phyloP scores from a whole-genome alignment of 345 rosid species.

The Murraya paniculata region DNA sequence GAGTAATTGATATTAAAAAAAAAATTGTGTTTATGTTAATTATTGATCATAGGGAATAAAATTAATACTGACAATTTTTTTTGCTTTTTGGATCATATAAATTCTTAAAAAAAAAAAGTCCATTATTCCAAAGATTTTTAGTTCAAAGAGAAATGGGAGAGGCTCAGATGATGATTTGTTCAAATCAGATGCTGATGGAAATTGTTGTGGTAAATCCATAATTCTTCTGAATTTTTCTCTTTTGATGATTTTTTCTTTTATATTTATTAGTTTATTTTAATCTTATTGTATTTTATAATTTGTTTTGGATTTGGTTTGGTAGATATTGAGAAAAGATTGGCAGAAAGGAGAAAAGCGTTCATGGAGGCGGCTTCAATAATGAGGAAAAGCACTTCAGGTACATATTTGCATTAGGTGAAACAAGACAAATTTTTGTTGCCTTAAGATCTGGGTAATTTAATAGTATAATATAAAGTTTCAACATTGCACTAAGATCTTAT shows the following conservation, averaged over 20 bases:
- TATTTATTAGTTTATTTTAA: not conserved
- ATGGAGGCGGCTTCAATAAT: constrained; percentile 45
- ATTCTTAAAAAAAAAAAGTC: constrained; percentile 30
- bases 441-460: not conserved
- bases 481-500: not conserved
- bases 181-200: constrained; percentile 28
- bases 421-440: not conserved
- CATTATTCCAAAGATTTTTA: constrained; percentile 68
- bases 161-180: constrained; percentile 28
- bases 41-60: not conserved
- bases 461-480: not conserved
- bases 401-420: constrained; percentile 2
- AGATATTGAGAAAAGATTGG: constrained; percentile 47
- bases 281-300: not conserved
- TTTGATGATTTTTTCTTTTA: not conserved
- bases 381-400: constrained; percentile 76
- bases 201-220: constrained; percentile 27
- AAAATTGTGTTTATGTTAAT: not conserved
- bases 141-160: constrained; percentile 48
- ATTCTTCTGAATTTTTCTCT: no score
- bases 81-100: not conserved
- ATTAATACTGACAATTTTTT: not conserved
- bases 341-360: constrained; percentile 38
- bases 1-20: not conserved
- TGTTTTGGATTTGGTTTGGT: constrained; percentile 21